These are phyloP conservation scores for Globisporangium solare DNA, from an alignment of 352 stramenopile species.

Conservation along the genomic window DNA sequence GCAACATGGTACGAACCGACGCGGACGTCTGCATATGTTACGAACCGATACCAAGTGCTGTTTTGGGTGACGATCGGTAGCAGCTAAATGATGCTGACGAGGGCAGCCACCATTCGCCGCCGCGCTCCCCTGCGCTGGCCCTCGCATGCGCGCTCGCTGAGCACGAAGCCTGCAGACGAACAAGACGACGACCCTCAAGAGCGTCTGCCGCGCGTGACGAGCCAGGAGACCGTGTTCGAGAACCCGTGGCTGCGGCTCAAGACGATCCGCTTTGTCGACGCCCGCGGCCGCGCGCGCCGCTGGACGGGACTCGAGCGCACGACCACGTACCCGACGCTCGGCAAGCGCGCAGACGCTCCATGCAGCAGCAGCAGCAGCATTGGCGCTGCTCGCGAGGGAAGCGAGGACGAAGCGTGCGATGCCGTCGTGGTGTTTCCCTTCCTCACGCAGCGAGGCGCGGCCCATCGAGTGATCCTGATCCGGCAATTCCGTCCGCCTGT, in stretches of 20 bases:
- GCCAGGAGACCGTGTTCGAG: slow-evolving; percentile 54
- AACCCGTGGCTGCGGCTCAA: slow-evolving; percentile 55
- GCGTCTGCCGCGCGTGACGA: slow-evolving; percentile 41
- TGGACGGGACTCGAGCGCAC: slow-evolving; percentile 69
- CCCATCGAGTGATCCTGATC: slow-evolving; percentile 69
- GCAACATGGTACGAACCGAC: too few relatives aligned
- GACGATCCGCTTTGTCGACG: slow-evolving; percentile 59
- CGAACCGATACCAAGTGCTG: too few relatives aligned
- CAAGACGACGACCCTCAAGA: not conserved
- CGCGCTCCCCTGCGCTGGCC: too few relatives aligned
- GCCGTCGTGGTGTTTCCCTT: slow-evolving; percentile 77
- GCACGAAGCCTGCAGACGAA: not conserved
- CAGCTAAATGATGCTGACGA: too few relatives aligned
- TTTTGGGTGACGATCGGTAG: too few relatives aligned
- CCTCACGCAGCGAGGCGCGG: slow-evolving; percentile 27
- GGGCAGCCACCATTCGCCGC: too few relatives aligned
- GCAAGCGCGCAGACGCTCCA: not conserved
- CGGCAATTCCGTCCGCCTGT: slow-evolving; percentile 89
- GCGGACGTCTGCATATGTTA: too few relatives aligned
- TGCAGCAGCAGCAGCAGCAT: not conserved
- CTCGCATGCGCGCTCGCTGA: too few relatives aligned
- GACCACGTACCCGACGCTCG: slow-evolving; percentile 43
- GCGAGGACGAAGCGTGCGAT: slow-evolving; percentile 28
- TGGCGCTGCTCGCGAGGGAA: not conserved
- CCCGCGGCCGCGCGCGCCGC: slow-evolving; percentile 35